Evolutionary conservation across 306 rosid genomes (phyloP).

Genomic region (Medicago lupulina): DNA sequence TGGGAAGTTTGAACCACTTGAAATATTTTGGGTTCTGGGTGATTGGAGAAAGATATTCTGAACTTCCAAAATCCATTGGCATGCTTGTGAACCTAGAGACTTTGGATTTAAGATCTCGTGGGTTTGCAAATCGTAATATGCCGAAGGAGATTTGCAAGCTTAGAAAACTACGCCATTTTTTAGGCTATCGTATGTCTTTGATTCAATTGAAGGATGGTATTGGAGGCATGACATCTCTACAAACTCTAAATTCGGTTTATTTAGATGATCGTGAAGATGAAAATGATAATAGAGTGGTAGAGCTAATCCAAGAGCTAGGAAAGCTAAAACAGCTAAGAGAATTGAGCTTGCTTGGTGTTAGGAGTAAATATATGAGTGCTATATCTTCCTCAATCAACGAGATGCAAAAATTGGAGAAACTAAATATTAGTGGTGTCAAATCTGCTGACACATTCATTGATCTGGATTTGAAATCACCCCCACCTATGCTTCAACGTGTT

Average conservation of each 20-base stretch:
- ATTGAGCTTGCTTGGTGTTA: too few relatives aligned
- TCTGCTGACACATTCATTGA: too few relatives aligned
- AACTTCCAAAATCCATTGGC: conserved; percentile 7
- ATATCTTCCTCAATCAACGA: too few relatives aligned
- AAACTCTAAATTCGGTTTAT: not conserved
- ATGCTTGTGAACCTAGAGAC: not conserved
- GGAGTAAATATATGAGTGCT: too few relatives aligned
- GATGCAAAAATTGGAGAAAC: too few relatives aligned
- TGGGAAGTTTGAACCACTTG: not conserved
- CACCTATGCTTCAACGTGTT: too few relatives aligned
- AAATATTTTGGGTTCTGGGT: not conserved
- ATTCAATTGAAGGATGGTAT: not conserved
- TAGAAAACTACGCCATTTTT: not conserved
- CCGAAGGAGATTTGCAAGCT: not conserved
- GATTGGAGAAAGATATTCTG: not conserved
- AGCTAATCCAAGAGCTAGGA: not conserved
- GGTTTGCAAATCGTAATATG: too few relatives aligned
- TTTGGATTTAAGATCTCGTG: not conserved
- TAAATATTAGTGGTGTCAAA: too few relatives aligned
- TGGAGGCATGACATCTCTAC: not conserved
- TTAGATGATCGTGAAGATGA: not conserved
- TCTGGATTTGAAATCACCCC: too few relatives aligned
- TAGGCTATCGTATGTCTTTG: not conserved
- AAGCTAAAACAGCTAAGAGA: not conserved
- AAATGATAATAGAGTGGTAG: not conserved